Evolutionary conservation across 495 filamentous ascomycete genomes (phyloP).

Genomic region (Lasiosphaeria hispida): DNA sequence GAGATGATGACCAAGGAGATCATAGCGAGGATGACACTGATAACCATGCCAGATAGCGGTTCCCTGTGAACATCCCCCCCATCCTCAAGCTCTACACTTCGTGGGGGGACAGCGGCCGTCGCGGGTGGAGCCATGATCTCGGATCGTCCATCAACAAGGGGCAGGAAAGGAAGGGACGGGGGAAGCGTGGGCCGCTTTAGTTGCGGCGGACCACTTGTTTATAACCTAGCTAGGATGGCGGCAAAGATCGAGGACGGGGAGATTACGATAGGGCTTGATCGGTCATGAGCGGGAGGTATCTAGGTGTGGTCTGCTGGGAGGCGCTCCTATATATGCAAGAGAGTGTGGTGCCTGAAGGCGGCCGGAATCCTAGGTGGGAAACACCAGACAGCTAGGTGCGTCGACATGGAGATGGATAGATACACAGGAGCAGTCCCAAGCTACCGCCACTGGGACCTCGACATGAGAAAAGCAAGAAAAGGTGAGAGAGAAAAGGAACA

Average conservation of each 20-base stretch:
- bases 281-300: no score
- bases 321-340: background rate
- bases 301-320: background rate
- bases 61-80: constrained; percentile 16
- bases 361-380: background rate
- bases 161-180: no score
- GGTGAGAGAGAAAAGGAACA: background rate
- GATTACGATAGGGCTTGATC: no score
- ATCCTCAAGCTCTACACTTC: background rate
- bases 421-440: constrained; percentile 1
- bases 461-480: constrained; percentile 3
- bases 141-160: constrained; percentile 3
- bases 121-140: constrained; percentile 17
- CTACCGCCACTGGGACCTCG: background rate
- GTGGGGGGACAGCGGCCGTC: background rate
- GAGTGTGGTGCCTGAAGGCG: no score
- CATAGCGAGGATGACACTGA: constrained; percentile 43
- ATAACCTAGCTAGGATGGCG: no score
- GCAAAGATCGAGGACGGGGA: no score
- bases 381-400: background rate
- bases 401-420: constrained; percentile 5
- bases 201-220: no score
- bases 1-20: constrained; percentile 42
- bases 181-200: background rate
- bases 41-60: constrained; percentile 36